Evolutionary conservation across 2,329 filamentous ascomycete species (phyloP).

Genomic region (Colletotrichum theobromicola): DNA sequence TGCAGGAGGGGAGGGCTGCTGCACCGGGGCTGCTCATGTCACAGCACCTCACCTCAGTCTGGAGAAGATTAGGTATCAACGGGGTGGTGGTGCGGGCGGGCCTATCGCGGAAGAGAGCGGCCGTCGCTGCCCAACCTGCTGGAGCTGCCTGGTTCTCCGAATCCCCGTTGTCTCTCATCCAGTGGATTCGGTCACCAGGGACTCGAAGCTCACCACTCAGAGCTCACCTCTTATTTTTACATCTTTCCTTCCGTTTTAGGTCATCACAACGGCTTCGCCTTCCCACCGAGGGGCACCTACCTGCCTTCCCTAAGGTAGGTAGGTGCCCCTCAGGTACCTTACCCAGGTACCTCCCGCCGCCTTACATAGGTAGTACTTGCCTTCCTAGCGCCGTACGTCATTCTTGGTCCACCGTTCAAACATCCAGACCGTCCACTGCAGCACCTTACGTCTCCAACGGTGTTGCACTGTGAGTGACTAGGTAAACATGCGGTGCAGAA

Average conservation of each 20-base stretch:
- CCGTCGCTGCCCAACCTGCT: slow-evolving; percentile 25
- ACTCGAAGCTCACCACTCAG: slow-evolving; percentile 4
- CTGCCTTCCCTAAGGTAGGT: neutral
- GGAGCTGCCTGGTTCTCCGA: neutral
- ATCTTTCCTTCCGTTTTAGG: slow-evolving; percentile 20
- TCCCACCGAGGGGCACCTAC: neutral
- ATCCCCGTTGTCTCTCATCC: slow-evolving; percentile 3
- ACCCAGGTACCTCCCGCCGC: neutral
- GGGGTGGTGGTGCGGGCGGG: neutral
- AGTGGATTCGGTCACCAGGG: slow-evolving; percentile 13
- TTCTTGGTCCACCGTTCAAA: neutral
- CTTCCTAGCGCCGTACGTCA: slow-evolving; percentile 1
- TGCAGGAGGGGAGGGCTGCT: slow-evolving; percentile 3
- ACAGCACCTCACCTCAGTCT: neutral
- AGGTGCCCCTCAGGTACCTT: neutral
- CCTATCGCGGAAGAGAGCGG: slow-evolving; percentile 17
- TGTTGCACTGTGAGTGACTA: too few species aligned
- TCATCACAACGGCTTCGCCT: slow-evolving; percentile 12
- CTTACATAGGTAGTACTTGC: neutral
- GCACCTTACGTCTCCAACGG: neutral
- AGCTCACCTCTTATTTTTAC: slow-evolving; percentile 8
- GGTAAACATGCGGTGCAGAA: neutral
- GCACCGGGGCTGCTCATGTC: neutral
- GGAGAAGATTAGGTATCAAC: slow-evolving; percentile 12
- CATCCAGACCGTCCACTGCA: neutral